These are phyloP conservation scores for Claviceps africana DNA, from an alignment of 2,329 filamentous ascomycete genomes.

Conservation along the genomic window DNA sequence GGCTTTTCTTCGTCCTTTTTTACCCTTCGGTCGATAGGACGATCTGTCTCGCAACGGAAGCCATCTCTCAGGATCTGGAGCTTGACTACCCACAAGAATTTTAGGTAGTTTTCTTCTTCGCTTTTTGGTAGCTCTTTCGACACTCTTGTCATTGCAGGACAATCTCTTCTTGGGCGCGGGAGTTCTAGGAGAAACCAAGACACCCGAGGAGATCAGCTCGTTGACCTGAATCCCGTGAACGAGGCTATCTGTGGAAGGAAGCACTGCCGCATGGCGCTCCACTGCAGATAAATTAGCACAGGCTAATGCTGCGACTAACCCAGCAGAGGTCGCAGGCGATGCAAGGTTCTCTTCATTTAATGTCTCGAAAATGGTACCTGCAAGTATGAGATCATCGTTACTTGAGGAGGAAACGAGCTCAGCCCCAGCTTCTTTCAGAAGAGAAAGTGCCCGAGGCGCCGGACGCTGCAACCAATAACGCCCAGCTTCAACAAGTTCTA, in stretches of 20 bases:
- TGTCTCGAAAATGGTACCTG: slow-evolving; percentile 64
- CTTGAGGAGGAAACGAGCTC: slow-evolving; percentile 66
- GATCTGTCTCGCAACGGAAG: slow-evolving; percentile 79
- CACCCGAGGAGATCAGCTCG: slow-evolving; percentile 50
- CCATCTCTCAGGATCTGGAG: slow-evolving; percentile 84
- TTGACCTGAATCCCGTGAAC: slow-evolving; percentile 46
- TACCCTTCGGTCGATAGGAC: slow-evolving; percentile 78
- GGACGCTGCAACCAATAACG: slow-evolving; percentile 60
- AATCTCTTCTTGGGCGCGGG: slow-evolving; percentile 34
- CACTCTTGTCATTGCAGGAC: slow-evolving; percentile 20
- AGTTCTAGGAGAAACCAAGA: slow-evolving; percentile 29
- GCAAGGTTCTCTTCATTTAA: slow-evolving; percentile 51
- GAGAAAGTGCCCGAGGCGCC: slow-evolving; percentile 34
- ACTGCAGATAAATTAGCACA: slow-evolving; percentile 43
- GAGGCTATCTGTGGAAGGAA: slow-evolving; percentile 50
- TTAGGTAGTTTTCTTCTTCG: slow-evolving; percentile 55
- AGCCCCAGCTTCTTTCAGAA: slow-evolving; percentile 70
- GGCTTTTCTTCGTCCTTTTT: slow-evolving; percentile 77
- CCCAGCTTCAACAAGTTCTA: slow-evolving; percentile 65
- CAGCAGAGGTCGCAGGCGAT: slow-evolving; percentile 61
- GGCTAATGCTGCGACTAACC: slow-evolving; percentile 73
- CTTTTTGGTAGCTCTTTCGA: slow-evolving; percentile 33
- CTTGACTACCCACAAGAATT: slow-evolving; percentile 62
- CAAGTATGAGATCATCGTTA: slow-evolving; percentile 50
- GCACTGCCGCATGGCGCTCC: slow-evolving; percentile 36